phyloP scores from a whole-genome alignment of 2,329 filamentous ascomycete species.

The Periconia sp. region DNA sequence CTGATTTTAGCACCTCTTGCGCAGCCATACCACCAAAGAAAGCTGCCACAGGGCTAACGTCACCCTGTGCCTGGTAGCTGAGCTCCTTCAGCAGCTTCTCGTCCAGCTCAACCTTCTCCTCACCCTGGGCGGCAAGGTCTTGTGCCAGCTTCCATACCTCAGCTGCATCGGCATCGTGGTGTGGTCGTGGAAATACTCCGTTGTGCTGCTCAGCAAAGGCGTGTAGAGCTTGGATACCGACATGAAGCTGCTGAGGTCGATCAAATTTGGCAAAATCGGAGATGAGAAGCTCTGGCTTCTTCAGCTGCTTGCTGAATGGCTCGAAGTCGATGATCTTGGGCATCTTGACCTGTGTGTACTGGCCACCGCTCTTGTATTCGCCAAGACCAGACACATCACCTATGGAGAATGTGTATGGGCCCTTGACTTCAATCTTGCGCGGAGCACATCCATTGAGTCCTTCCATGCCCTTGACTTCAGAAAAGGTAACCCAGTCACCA shows the following conservation, averaged over 20 bases:
- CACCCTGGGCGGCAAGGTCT: conserved; percentile 68
- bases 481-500: conserved; percentile 94
- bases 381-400: conserved; percentile 89
- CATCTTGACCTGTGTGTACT: conserved; percentile 98
- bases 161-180: conserved; percentile 82
- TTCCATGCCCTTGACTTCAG: conserved; percentile 92
- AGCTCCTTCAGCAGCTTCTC: conserved; percentile 93
- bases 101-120: conserved; percentile 81
- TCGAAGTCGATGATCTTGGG: conserved; percentile 92
- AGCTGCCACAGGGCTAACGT: conserved; percentile 89
- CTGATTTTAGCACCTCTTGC: conserved; percentile 94
- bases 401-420: conserved; percentile 95
- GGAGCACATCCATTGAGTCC: conserved; percentile 81
- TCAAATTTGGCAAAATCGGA: conserved; percentile 99
- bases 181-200: conserved; percentile 77
- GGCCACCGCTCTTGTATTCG: conserved; percentile 83
- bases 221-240: conserved; percentile 91
- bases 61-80: conserved; percentile 91
- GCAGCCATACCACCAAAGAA: conserved; percentile 94
- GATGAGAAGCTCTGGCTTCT: conserved; percentile 86
- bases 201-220: conserved; percentile 76
- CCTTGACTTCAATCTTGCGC: conserved; percentile 90
- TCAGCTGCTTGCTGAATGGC: conserved; percentile 75
- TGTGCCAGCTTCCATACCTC: conserved; percentile 79
- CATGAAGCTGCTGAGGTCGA: conserved; percentile 86